Conservation (phyloP, 2,329 filamentous ascomycete genomes). For the Parasarocladium wereldwijsianum region DNA sequence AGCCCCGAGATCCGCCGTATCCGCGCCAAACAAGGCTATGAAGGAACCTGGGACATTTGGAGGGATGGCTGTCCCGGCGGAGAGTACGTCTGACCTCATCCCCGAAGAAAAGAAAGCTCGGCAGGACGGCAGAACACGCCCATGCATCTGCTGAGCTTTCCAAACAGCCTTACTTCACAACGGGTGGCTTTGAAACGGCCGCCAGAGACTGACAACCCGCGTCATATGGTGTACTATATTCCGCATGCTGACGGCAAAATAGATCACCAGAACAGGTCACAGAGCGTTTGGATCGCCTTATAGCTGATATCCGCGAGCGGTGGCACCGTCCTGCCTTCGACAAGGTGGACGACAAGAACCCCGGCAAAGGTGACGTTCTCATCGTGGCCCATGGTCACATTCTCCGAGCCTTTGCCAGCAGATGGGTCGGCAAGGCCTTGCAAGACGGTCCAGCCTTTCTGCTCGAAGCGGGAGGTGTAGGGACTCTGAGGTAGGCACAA, state of each 20-base stretch:
- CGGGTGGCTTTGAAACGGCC: no score
- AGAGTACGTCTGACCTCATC: slow-evolving; percentile 62
- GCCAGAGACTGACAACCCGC: no score
- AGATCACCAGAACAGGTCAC: slow-evolving; percentile 51
- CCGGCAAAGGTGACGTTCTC: slow-evolving; percentile 23
- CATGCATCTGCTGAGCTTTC: no score
- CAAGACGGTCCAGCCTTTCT: slow-evolving; percentile 65
- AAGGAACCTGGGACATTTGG: slow-evolving; percentile 70
- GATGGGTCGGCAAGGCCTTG: slow-evolving; percentile 65
- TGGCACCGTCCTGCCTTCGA: slow-evolving; percentile 51
- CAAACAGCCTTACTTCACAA: no score
- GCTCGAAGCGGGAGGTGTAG: slow-evolving; percentile 78
- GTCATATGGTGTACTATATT: no score
- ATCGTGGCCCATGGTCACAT: slow-evolving; percentile 88
- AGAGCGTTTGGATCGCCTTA: slow-evolving; percentile 57
- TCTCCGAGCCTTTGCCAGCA: slow-evolving; percentile 71
- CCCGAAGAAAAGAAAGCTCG: no score
- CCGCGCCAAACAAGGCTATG: slow-evolving; percentile 40
- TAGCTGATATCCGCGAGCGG: slow-evolving; percentile 54
- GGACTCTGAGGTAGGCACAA: slow-evolving; percentile 49
- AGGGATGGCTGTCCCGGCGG: slow-evolving; percentile 74
- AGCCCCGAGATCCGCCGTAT: slow-evolving; percentile 49
- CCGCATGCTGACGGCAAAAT: no score
- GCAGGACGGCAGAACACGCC: no score
- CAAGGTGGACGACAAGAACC: slow-evolving; percentile 16